A percentile compares a stretch with the other conserved stretches of the same genome.
These are phyloP conservation scores for Capronia coronata DNA, from an alignment of 2,329 filamentous ascomycete genomes.

Conservation along the genomic window DNA sequence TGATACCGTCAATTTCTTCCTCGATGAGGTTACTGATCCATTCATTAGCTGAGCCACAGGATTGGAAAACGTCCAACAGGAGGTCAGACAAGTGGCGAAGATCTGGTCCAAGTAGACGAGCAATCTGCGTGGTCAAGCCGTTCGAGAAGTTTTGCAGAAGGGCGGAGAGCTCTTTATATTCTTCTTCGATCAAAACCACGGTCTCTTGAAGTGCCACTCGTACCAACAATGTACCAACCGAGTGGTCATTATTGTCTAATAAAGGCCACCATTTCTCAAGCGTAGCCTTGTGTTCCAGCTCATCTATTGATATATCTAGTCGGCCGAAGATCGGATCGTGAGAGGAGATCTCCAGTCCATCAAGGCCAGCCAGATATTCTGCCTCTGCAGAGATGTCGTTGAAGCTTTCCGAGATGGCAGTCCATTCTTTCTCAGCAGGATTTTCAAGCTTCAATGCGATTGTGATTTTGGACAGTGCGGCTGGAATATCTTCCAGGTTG, in stretches of 20 bases:
- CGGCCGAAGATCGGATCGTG: conserved; percentile 45
- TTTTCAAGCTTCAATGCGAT: conserved; percentile 44
- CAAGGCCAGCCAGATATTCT: conserved; percentile 37
- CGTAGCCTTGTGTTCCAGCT: conserved; percentile 68
- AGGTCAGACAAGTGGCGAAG: conserved; percentile 28
- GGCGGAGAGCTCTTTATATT: conserved; percentile 77
- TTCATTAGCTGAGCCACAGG: conserved; percentile 72
- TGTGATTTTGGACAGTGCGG: conserved; percentile 42
- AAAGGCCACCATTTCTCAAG: conserved; percentile 85
- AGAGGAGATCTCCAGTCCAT: conserved; percentile 44
- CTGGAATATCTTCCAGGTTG: conserved; percentile 42
- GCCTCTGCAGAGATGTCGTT: conserved; percentile 39
- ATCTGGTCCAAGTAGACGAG: conserved; percentile 59
- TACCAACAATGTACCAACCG: conserved; percentile 76
- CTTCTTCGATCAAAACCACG: conserved; percentile 75
- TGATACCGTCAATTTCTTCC: conserved; percentile 91
- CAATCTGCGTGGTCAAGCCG: conserved; percentile 77
- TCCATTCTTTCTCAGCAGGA: conserved; percentile 46
- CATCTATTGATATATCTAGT: conserved; percentile 75
- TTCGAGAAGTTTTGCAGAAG: conserved; percentile 78
- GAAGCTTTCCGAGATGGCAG: conserved; percentile 41
- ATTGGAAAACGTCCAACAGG: conserved; percentile 80
- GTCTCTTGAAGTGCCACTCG: conserved; percentile 80
- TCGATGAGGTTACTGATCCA: conserved; percentile 93
- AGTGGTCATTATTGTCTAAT: conserved; percentile 66